These are phyloP conservation scores for Wallacemonas collosoma DNA, from an alignment of 208 protist species.

Conservation along the genomic window DNA sequence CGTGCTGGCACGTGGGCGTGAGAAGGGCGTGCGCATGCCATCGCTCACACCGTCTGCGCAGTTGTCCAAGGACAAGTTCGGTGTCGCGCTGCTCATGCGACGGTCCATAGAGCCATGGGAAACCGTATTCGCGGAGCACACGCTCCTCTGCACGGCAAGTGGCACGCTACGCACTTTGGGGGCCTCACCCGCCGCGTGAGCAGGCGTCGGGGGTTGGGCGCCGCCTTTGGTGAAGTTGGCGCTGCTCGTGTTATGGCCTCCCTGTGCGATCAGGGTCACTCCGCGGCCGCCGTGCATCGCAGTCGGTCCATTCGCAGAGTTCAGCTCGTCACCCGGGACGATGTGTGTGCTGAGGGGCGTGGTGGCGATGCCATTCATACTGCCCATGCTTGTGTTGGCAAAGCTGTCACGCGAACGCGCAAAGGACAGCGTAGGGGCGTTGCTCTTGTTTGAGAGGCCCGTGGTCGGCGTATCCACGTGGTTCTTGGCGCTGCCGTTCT, in stretches of 20 bases:
- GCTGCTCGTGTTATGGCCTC: neutral
- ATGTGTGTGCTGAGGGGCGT: conserved; percentile 29
- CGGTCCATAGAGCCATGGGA: conserved; percentile 3
- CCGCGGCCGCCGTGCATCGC: conserved; percentile 14
- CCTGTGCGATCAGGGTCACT: neutral
- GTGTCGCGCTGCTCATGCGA: conserved; percentile 7
- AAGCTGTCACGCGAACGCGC: conserved; percentile 11
- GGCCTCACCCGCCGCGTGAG: neutral
- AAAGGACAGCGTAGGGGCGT: conserved; percentile 4
- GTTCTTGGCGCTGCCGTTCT: conserved; percentile 10
- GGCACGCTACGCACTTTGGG: neutral
- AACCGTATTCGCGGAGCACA: neutral
- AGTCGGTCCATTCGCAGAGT: conserved; percentile 16
- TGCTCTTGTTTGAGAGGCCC: conserved; percentile 11
- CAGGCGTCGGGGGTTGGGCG: conserved; percentile 13
- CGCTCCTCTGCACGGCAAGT: neutral
- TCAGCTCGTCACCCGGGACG: conserved; percentile 22
- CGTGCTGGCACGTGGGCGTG: conserved; percentile 9
- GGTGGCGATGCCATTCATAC: conserved; percentile 21
- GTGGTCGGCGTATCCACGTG: conserved; percentile 12
- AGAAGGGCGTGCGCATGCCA: conserved; percentile 13
- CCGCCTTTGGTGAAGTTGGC: neutral
- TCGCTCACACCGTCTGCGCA: conserved; percentile 2
- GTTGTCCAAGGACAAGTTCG: neutral
- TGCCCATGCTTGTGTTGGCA: conserved; percentile 9